Conservation (phyloP, 2,329 filamentous ascomycete genomes). For the Colletotrichum lupini region DNA sequence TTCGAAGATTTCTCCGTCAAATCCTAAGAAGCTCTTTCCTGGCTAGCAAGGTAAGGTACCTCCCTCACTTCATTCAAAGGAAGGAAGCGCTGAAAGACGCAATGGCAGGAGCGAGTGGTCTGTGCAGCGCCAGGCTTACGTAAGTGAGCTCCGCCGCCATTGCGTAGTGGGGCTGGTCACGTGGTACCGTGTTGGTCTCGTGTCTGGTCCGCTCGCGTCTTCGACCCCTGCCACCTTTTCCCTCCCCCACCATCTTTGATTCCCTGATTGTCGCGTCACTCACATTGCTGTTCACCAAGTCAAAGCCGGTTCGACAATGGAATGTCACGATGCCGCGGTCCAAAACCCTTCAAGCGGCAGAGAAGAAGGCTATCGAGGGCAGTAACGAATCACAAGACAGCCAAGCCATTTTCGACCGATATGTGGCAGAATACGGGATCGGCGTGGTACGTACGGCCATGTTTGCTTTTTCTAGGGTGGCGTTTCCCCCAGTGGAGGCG, state of each 20-base stretch:
- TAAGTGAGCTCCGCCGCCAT: background rate
- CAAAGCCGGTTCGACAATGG: constrained; percentile 4
- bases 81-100: too few relatives aligned
- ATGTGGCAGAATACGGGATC: constrained; percentile 52
- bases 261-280: background rate
- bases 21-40: too few relatives aligned
- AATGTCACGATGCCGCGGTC: constrained; percentile 42
- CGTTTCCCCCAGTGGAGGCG: constrained; percentile 17
- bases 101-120: too few relatives aligned
- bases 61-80: too few relatives aligned
- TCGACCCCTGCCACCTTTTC: background rate
- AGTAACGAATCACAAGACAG: constrained; percentile 56
- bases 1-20: too few relatives aligned
- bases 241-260: background rate
- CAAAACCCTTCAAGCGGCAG: constrained; percentile 42
- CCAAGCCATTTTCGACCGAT: constrained; percentile 52
- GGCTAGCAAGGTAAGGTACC: too few relatives aligned
- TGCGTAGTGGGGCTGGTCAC: background rate
- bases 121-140: background rate
- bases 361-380: constrained; percentile 42
- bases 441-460: constrained; percentile 49
- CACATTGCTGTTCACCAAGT: background rate
- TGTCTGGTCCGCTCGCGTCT: background rate
- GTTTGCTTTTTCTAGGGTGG: constrained; percentile 32
- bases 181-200: background rate